Evolutionary conservation across 2,329 filamentous ascomycete genomes (phyloP).

Genomic region (Trichophyton rubrum): DNA sequence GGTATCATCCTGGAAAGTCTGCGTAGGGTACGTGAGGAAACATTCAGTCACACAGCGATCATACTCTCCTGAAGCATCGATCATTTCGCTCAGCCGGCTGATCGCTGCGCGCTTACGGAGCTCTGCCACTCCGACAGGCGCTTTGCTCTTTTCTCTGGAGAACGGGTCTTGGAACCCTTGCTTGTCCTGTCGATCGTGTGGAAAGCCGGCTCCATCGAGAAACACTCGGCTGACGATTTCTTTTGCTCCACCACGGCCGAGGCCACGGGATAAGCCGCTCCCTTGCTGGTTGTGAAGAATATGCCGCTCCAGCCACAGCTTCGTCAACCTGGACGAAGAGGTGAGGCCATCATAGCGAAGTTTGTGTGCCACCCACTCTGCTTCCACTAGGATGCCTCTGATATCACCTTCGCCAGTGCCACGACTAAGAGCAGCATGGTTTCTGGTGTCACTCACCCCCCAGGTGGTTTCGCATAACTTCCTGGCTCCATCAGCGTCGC

Average conservation of each 20-base stretch:
- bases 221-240: slow-evolving; percentile 57
- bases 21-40: slow-evolving; percentile 72
- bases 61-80: slow-evolving; percentile 50
- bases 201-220: slow-evolving; percentile 50
- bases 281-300: slow-evolving; percentile 42
- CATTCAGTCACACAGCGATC: slow-evolving; percentile 57
- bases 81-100: slow-evolving; percentile 46
- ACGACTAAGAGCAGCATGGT: slow-evolving; percentile 35
- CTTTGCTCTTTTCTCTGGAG: slow-evolving; percentile 17
- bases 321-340: slow-evolving; percentile 37
- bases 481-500: slow-evolving; percentile 78
- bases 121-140: slow-evolving; percentile 46
- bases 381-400: slow-evolving; percentile 50
- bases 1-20: slow-evolving; percentile 85
- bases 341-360: slow-evolving; percentile 36
- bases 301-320: slow-evolving; percentile 49
- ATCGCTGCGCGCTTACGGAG: slow-evolving; percentile 48
- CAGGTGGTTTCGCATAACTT: slow-evolving; percentile 54
- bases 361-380: slow-evolving; percentile 53
- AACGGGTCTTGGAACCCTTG: slow-evolving; percentile 28
- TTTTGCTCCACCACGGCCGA: slow-evolving; percentile 51
- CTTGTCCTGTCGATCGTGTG: slow-evolving; percentile 30
- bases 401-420: slow-evolving; percentile 45
- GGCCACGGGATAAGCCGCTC: slow-evolving; percentile 43
- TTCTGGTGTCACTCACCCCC: slow-evolving; percentile 49